Percentiles rank a stretch among this genome's conserved stretches.
Evolutionary conservation across 2,329 filamentous ascomycete species (phyloP).

Genomic region (Aspergillus phoenicis): DNA sequence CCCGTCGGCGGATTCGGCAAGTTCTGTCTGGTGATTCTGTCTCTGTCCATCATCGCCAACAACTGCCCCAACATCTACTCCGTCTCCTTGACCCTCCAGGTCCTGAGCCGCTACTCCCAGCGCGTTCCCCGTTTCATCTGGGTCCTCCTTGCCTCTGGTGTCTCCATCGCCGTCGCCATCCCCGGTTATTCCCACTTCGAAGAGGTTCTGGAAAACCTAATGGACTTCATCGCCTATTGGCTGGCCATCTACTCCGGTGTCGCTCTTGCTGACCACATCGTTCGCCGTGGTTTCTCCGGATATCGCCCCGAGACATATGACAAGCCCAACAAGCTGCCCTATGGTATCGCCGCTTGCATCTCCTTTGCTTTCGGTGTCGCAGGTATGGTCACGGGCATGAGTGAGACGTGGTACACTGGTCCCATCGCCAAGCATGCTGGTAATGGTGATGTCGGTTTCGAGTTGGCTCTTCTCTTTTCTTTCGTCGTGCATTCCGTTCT

Average conservation of each 20-base stretch:
- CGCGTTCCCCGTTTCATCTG: slow-evolving; percentile 69
- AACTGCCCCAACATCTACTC: slow-evolving; percentile 76
- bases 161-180: slow-evolving; percentile 70
- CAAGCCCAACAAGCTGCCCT: slow-evolving; percentile 59
- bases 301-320: slow-evolving; percentile 65
- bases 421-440: slow-evolving; percentile 66
- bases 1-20: slow-evolving; percentile 69
- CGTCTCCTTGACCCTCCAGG: slow-evolving; percentile 66
- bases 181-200: slow-evolving; percentile 69
- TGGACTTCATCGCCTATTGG: slow-evolving; percentile 71
- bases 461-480: slow-evolving; percentile 66
- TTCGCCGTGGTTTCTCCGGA: slow-evolving; percentile 62
- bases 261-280: slow-evolving; percentile 66
- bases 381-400: slow-evolving; percentile 71
- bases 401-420: slow-evolving; percentile 69
- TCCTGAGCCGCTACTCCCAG: slow-evolving; percentile 61
- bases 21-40: slow-evolving; percentile 70
- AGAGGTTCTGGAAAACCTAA: slow-evolving; percentile 68
- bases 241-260: slow-evolving; percentile 72
- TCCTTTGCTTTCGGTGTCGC: slow-evolving; percentile 67
- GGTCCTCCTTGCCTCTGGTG: slow-evolving; percentile 62
- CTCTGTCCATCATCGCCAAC: slow-evolving; percentile 68
- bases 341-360: slow-evolving; percentile 63
- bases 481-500: slow-evolving; percentile 55
- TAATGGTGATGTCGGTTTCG: slow-evolving; percentile 64